These are phyloP conservation scores for Diaporthe velutina DNA, from an alignment of 2,329 filamentous ascomycete genomes.

Conservation along the genomic window DNA sequence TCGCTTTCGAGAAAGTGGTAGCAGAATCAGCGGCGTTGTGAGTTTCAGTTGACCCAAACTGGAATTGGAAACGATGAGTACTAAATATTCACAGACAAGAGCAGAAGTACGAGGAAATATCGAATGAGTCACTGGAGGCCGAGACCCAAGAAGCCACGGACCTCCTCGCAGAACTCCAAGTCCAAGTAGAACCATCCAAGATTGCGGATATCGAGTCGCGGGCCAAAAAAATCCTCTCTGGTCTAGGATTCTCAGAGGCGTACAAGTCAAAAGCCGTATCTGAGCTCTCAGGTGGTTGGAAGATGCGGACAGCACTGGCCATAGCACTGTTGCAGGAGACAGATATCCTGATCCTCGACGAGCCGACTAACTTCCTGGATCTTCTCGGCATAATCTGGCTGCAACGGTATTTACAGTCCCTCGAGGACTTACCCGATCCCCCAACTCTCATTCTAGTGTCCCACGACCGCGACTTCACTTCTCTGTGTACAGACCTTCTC, in stretches of 20 bases:
- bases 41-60: slow-evolving; percentile 40
- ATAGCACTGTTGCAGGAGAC: slow-evolving; percentile 77
- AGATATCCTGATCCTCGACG: slow-evolving; percentile 85
- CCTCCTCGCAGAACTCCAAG: slow-evolving; percentile 76
- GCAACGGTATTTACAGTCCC: slow-evolving; percentile 75
- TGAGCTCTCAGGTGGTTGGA: slow-evolving; percentile 83
- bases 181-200: slow-evolving; percentile 75
- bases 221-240: slow-evolving; percentile 75
- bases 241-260: slow-evolving; percentile 78
- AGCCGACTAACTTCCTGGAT: slow-evolving; percentile 90
- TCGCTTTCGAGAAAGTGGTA: slow-evolving; percentile 76
- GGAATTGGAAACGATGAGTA: neutral
- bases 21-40: slow-evolving; percentile 68
- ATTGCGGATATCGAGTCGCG: slow-evolving; percentile 74
- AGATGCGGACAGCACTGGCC: slow-evolving; percentile 77
- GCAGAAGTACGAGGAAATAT: slow-evolving; percentile 68
- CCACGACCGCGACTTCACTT: slow-evolving; percentile 86
- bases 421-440: slow-evolving; percentile 64
- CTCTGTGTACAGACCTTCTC: slow-evolving; percentile 82
- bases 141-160: slow-evolving; percentile 80
- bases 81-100: slow-evolving; percentile 52
- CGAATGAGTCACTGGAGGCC: slow-evolving; percentile 66
- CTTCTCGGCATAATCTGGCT: slow-evolving; percentile 88
- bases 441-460: slow-evolving; percentile 84
- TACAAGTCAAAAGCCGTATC: slow-evolving; percentile 70